Conservation (phyloP, 2,329 filamentous ascomycete genomes). For the Diaporthe sp. region DNA sequence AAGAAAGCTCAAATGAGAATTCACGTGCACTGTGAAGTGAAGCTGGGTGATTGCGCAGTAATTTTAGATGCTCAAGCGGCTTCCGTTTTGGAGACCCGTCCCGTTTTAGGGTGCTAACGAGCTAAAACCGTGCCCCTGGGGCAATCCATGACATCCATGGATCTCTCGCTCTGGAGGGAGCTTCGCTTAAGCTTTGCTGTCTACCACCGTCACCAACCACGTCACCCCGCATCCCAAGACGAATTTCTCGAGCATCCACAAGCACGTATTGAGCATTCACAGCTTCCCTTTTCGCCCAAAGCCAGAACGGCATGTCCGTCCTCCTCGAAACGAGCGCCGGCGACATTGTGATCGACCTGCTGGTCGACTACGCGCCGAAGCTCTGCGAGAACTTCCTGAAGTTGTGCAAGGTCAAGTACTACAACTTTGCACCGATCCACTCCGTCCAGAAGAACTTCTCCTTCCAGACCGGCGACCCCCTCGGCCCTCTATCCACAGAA, state of each 20-base stretch:
- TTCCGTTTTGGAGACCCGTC: background rate
- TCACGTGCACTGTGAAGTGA: background rate
- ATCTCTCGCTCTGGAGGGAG: background rate
- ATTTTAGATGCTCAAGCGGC: background rate
- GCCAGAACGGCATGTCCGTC: slow-evolving; percentile 77
- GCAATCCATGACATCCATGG: no score
- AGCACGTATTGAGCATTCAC: background rate
- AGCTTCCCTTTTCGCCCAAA: background rate
- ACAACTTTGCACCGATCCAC: slow-evolving; percentile 95
- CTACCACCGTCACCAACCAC: background rate
- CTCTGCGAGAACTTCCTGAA: slow-evolving; percentile 98
- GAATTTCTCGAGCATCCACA: background rate
- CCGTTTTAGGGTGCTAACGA: background rate
- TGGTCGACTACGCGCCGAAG: slow-evolving; percentile 89
- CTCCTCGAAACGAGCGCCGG: slow-evolving; percentile 92
- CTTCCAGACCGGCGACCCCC: slow-evolving; percentile 94
- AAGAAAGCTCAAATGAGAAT: background rate
- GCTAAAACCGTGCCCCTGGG: background rate
- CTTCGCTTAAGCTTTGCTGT: background rate
- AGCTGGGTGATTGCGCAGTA: background rate
- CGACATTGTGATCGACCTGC: slow-evolving; percentile 93
- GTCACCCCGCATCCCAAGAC: background rate
- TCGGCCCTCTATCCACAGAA: slow-evolving; percentile 83
- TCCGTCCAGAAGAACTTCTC: slow-evolving; percentile 95
- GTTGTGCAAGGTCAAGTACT: slow-evolving; percentile 99